Percentiles rank a stretch among this genome's conserved stretches.
These are phyloP conservation scores for Hyaloperonospora arabidopsidis DNA, from an alignment of 352 stramenopile genomes.

Conservation along the genomic window DNA sequence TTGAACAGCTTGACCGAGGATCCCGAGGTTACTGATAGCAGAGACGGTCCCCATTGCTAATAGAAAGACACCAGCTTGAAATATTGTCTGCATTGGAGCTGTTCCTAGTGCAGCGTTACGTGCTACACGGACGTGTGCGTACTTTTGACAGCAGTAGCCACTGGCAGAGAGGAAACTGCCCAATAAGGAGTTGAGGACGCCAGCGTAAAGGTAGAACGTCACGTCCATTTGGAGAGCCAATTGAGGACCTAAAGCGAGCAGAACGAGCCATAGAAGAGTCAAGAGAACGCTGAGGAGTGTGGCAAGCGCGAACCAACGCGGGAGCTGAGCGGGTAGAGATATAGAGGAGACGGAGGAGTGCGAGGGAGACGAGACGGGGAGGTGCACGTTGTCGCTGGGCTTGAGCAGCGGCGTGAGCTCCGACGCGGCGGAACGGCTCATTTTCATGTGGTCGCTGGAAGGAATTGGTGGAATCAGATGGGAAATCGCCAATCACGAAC, in stretches of 20 bases:
- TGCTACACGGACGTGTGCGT: conserved; percentile 52
- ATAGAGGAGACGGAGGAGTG: background rate
- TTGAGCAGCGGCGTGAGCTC: conserved; percentile 29
- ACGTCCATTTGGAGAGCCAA: conserved; percentile 22
- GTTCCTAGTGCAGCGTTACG: conserved; percentile 40
- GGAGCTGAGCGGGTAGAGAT: conserved; percentile 23
- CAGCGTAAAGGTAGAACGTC: conserved; percentile 49
- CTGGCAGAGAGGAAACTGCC: conserved; percentile 71
- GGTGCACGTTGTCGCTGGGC: conserved; percentile 11
- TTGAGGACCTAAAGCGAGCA: conserved; percentile 38
- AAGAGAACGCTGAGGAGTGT: conserved; percentile 34
- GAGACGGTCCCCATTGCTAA: conserved; percentile 61
- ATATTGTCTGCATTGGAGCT: conserved; percentile 54
- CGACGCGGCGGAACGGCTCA: conserved; percentile 14
- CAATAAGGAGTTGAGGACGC: conserved; percentile 66
- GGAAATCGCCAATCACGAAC: too few relatives aligned
- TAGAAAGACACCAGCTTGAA: conserved; percentile 48
- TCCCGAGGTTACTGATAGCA: conserved; percentile 60
- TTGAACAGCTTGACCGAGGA: conserved; percentile 68
- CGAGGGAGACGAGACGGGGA: conserved; percentile 5
- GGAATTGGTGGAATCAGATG: too few relatives aligned
- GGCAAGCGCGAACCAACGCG: conserved; percentile 45
- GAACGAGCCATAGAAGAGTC: conserved; percentile 42
- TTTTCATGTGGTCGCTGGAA: too few relatives aligned
- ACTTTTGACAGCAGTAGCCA: conserved; percentile 78